Evolutionary conservation across 2,329 filamentous ascomycete genomes (phyloP), one percentile per base, ranked within the genome.

Genomic region (Calonectria fujianensis): DNA sequence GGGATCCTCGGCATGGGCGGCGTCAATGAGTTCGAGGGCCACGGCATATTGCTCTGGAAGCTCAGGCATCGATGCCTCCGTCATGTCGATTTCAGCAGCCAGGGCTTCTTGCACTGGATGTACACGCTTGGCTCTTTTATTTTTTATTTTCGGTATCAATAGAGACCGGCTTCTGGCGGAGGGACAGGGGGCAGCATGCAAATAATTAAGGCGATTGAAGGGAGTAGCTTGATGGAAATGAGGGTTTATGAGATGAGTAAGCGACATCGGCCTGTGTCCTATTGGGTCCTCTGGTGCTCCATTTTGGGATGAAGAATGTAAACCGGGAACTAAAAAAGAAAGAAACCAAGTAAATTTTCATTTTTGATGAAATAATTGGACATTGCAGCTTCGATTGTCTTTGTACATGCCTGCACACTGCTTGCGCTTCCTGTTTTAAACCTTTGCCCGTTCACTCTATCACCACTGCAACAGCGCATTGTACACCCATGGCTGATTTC

Each of bases 11-110:
- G 82, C 80, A 75, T 87, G 85, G 54, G 93, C 95, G 70, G 90
- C 89, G 86, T 97, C 95, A 81, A 97, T 96, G 78, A 92, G 89
- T 48, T 88, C 83, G 51, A 96, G 87, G 32, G 93, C 94, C 69
- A 84, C 84, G 52, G 83, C 82, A 73, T 88, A 91, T 75, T 85
- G 84, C 11, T 80, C 76, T 2, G 85, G 81, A 35, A 89, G 84
- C 2, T 82, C 71, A 18, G 82, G 80, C 4, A 86, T 18, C n/a
- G 37, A 41, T 29, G 35, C 20, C 8, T 61, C 57, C 16, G 35
- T n/a, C 57, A 61, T 59, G 32, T 16, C 13, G 13, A 37, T 59
- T n/a, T n/a, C 54, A 37, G n/a, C 51, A 27, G n/a, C n/a, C 35
- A 9, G 16, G 37, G 14, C n/a, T 35, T 48, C n/a, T 48, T 18